These are phyloP conservation scores for Podospora pseudoanserina DNA, from an alignment of 495 filamentous ascomycete species.

Conservation along the genomic window DNA sequence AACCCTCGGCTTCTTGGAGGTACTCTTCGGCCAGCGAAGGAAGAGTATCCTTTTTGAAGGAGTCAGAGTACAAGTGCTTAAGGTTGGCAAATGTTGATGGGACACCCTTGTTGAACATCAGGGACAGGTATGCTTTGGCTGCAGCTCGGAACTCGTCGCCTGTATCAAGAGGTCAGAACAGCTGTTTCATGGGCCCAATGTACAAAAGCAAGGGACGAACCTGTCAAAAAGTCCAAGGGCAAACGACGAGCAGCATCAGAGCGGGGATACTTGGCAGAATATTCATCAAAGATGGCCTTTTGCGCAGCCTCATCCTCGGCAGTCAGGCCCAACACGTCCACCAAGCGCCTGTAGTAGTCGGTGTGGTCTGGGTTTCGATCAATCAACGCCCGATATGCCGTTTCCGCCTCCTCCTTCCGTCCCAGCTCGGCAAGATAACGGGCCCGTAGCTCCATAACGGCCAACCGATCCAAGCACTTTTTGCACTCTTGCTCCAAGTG, in stretches of 20 bases:
- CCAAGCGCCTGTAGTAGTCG: constrained; percentile 77
- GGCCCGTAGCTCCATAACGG: constrained; percentile 85
- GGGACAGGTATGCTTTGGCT: constrained; percentile 74
- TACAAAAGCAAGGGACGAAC: constrained; percentile 33
- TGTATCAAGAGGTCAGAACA: constrained; percentile 21
- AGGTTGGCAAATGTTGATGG: constrained; percentile 95
- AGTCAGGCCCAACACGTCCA: constrained; percentile 61
- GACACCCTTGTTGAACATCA: constrained; percentile 92
- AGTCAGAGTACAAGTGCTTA: constrained; percentile 80
- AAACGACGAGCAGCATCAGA: constrained; percentile 82
- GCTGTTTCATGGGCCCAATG: background rate
- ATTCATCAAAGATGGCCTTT: constrained; percentile 75
- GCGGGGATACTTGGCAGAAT: constrained; percentile 73
- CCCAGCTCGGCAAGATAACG: constrained; percentile 78
- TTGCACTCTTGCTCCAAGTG: constrained; percentile 76
- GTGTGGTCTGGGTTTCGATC: constrained; percentile 85
- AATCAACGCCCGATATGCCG: constrained; percentile 74
- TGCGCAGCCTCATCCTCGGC: constrained; percentile 56
- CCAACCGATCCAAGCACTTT: constrained; percentile 75
- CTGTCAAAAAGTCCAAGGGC: constrained; percentile 85
- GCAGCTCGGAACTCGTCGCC: constrained; percentile 76
- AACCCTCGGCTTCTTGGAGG: constrained; percentile 49
- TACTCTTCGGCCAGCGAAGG: constrained; percentile 78
- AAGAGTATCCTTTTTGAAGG: constrained; percentile 70
- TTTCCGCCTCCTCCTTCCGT: constrained; percentile 73